These are phyloP conservation scores for Cadophora sp. DNA, from an alignment of 2,329 filamentous ascomycete species.

Conservation along the genomic window DNA sequence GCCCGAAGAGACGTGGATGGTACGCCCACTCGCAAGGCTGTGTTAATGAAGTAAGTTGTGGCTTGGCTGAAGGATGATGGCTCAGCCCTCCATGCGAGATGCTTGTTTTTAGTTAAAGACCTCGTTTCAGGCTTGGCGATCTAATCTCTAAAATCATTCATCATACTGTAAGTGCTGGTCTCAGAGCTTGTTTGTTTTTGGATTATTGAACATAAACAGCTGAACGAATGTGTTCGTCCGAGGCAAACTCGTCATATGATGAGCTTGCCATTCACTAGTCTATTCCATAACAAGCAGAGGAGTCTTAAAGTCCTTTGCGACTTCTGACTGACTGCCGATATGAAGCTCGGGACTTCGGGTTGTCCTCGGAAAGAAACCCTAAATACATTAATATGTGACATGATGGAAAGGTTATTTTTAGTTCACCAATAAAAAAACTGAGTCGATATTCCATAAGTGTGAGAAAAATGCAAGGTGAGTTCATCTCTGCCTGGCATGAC, in stretches of 20 bases:
- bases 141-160: slow-evolving; percentile 20
- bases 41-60: background rate
- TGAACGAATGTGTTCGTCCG: background rate
- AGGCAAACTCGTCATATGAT: too few relatives aligned
- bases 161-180: too few relatives aligned
- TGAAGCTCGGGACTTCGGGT: background rate
- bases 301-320: too few relatives aligned
- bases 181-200: background rate
- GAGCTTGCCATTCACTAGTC: background rate
- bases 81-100: slow-evolving; percentile 17
- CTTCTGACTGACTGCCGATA: background rate
- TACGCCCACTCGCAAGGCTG: background rate
- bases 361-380: background rate
- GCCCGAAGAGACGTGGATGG: background rate
- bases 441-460: background rate
- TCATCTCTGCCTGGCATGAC: background rate
- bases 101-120: slow-evolving; percentile 19
- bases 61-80: slow-evolving; percentile 16
- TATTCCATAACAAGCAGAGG: too few relatives aligned
- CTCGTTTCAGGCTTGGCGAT: slow-evolving; percentile 27
- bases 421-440: background rate
- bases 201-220: background rate
- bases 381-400: background rate
- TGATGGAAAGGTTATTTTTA: background rate
- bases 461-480: background rate